Percentiles rank a stretch among this genome's conserved stretches.
Evolutionary conservation across 2,329 filamentous ascomycete species (phyloP).

Genomic region (Plenodomus lindquistii): DNA sequence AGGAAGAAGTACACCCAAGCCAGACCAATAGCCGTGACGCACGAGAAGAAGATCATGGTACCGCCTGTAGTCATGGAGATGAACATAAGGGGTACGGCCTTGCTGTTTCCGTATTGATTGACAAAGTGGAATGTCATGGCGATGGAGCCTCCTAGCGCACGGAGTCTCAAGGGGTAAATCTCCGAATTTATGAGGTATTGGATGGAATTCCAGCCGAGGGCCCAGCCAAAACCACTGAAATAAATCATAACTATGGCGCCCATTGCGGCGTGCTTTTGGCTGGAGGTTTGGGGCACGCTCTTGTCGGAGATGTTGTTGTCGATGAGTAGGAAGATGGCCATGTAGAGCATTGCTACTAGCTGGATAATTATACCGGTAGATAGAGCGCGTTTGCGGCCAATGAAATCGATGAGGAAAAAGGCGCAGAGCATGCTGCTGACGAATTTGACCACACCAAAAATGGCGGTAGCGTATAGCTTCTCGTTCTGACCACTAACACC

Average conservation of each 20-base stretch:
- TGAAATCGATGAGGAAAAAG: conserved; percentile 77
- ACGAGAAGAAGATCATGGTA: conserved; percentile 77
- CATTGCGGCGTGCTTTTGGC: conserved; percentile 61
- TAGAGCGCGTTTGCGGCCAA: conserved; percentile 69
- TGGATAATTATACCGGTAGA: conserved; percentile 55
- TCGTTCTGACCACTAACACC: conserved; percentile 70
- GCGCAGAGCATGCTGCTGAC: conserved; percentile 69
- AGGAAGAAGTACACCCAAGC: conserved; percentile 73
- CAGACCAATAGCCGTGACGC: conserved; percentile 68
- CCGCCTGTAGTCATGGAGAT: conserved; percentile 63
- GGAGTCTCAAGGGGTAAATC: conserved; percentile 74
- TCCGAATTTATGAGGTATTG: conserved; percentile 80
- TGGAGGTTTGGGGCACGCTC: conserved; percentile 51
- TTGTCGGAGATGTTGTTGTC: conserved; percentile 60
- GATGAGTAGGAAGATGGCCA: conserved; percentile 60
- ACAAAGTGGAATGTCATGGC: conserved; percentile 80
- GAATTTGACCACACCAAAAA: conserved; percentile 78
- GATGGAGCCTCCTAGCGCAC: conserved; percentile 70
- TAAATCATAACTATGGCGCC: conserved; percentile 72
- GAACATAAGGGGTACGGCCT: conserved; percentile 74
- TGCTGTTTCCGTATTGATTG: conserved; percentile 77
- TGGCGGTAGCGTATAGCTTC: conserved; percentile 71
- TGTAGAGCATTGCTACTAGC: conserved; percentile 58
- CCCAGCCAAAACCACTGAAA: conserved; percentile 46
- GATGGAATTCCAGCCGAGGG: conserved; percentile 68